Evolutionary conservation across 768 basidiomycete genomes (phyloP).

Genomic region (Austroboletus eburneus): DNA sequence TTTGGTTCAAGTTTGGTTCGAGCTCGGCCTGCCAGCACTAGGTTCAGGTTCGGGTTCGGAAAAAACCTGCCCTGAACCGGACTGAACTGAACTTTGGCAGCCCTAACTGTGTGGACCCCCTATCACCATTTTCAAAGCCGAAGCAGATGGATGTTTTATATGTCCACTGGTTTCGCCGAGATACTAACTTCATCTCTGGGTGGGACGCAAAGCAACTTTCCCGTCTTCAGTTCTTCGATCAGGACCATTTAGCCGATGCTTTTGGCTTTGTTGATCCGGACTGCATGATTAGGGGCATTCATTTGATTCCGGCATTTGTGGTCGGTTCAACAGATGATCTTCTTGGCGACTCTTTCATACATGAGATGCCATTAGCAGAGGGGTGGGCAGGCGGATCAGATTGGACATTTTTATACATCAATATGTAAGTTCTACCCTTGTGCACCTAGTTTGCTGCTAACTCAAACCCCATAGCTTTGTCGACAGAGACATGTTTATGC

Average conservation of each 20-base stretch:
- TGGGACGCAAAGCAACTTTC: conserved; percentile 29
- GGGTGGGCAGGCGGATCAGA: conserved; percentile 9
- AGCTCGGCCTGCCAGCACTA: too few relatives aligned
- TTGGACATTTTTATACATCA: conserved; percentile 30
- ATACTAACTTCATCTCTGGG: conserved; percentile 22
- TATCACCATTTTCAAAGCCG: neutral
- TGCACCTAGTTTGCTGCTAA: too few relatives aligned
- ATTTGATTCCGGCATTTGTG: conserved; percentile 41
- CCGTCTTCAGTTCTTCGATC: conserved; percentile 35
- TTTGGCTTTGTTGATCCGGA: conserved; percentile 47
- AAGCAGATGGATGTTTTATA: conserved; percentile 13
- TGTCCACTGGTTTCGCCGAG: conserved; percentile 37
- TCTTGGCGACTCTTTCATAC: neutral
- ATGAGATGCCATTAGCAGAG: neutral
- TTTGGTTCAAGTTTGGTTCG: too few relatives aligned
- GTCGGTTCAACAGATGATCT: conserved; percentile 12
- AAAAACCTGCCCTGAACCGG: too few relatives aligned
- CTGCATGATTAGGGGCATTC: conserved; percentile 34
- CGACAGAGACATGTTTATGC: neutral
- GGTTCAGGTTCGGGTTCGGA: too few relatives aligned
- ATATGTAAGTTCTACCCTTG: conserved; percentile 26
- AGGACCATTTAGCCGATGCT: conserved; percentile 19
- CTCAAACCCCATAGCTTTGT: neutral
- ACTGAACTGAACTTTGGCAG: too few relatives aligned
- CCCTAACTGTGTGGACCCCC: neutral